These are phyloP conservation scores for Pseudomassariella vexata DNA, from an alignment of 2,329 filamentous ascomycete genomes.

Conservation along the genomic window DNA sequence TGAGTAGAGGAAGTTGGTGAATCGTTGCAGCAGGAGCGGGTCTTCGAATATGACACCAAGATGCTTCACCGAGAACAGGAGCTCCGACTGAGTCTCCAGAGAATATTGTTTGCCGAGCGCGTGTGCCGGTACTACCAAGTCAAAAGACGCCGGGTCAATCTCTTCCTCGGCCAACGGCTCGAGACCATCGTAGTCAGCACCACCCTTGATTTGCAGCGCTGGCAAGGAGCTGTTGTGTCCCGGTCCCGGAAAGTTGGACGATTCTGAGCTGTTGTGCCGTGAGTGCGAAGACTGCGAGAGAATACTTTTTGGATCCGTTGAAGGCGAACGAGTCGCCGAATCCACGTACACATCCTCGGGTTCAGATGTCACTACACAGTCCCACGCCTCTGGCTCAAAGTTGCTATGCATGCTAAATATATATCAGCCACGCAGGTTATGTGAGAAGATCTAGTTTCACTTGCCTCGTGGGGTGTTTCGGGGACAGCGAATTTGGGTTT, in stretches of 20 bases:
- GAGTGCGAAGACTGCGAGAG: constrained; percentile 21
- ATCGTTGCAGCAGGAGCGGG: constrained; percentile 55
- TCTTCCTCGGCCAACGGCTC: constrained; percentile 30
- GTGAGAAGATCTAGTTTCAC: no score
- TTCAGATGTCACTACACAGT: constrained; percentile 6
- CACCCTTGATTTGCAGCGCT: constrained; percentile 18
- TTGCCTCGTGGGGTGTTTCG: constrained; percentile 3
- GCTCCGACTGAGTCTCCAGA: constrained; percentile 58
- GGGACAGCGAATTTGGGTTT: not conserved
- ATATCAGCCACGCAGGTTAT: no score
- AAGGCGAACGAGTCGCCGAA: constrained; percentile 13
- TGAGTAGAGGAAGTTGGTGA: constrained; percentile 60
- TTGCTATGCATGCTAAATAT: no score
- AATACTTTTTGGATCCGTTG: constrained; percentile 19
- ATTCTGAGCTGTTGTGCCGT: constrained; percentile 19
- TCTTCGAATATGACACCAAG: constrained; percentile 60
- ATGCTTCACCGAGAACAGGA: constrained; percentile 62
- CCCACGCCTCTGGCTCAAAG: no score
- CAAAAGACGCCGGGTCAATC: constrained; percentile 30
- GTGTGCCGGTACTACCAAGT: constrained; percentile 37
- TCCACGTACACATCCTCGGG: constrained; percentile 10
- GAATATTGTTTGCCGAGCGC: constrained; percentile 35
- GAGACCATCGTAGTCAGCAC: constrained; percentile 22
- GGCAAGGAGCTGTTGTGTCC: constrained; percentile 10
- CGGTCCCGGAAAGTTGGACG: constrained; percentile 14